phyloP scores from a whole-genome alignment of 805 yeast species.

The Saturnispora zaruensis region DNA sequence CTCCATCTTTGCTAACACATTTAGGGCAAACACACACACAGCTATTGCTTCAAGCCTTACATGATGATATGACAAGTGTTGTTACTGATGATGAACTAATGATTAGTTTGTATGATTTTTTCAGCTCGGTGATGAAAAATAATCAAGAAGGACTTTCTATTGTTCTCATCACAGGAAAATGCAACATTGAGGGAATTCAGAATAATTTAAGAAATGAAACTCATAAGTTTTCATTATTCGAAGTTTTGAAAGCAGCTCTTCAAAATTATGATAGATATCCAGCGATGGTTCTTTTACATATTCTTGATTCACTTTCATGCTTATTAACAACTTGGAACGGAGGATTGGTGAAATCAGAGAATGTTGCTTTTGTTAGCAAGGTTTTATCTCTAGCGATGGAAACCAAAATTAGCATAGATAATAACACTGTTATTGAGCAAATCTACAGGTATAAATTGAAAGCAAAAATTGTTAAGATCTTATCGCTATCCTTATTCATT shows the following conservation, averaged over 20 bases:
- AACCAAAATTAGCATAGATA: conserved; percentile 20
- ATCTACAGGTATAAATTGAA: conserved; percentile 47
- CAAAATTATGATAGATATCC: conserved; percentile 47
- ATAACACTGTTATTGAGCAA: conserved; percentile 33
- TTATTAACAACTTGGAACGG: conserved; percentile 77
- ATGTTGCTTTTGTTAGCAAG: conserved; percentile 36
- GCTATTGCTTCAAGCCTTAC: conserved; percentile 50
- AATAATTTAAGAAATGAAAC: conserved; percentile 11
- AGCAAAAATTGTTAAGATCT: conserved; percentile 64
- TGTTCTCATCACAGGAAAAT: conserved; percentile 54
- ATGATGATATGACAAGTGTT: conserved; percentile 49
- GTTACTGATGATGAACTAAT: conserved; percentile 46
- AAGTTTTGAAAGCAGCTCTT: conserved; percentile 47
- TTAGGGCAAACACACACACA: conserved; percentile 59
- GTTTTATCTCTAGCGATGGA: conserved; percentile 23
- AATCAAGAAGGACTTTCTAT: conserved; percentile 74
- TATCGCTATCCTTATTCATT: conserved; percentile 63
- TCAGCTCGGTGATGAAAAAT: conserved; percentile 60
- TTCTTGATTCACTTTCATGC: conserved; percentile 63
- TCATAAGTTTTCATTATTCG: conserved; percentile 38
- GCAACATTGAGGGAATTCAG: conserved; percentile 23
- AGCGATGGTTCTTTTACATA: conserved; percentile 51
- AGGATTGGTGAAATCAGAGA: conserved; percentile 42
- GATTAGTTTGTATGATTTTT: conserved; percentile 50
- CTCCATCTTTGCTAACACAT: conserved; percentile 77